Evolutionary conservation across 2,329 filamentous ascomycete genomes (phyloP).

Genomic region (Aciculosporium take): DNA sequence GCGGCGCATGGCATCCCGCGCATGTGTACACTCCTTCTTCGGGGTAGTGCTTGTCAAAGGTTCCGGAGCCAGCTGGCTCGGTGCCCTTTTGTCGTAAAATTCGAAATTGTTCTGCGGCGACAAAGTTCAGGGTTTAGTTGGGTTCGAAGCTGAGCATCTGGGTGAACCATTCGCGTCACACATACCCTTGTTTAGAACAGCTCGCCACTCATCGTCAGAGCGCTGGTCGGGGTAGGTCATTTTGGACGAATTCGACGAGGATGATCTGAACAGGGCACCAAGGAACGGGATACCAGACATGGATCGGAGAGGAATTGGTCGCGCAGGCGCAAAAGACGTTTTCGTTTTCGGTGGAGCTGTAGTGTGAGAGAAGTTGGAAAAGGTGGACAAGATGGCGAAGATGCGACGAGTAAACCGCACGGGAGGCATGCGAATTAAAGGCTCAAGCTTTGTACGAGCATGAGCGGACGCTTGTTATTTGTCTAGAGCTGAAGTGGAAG

Average conservation of each 20-base stretch:
- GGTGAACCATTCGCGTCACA: background rate
- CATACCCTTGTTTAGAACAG: conserved; percentile 52
- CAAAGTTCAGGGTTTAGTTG: conserved; percentile 5
- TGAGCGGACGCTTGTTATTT: background rate
- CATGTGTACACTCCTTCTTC: conserved; percentile 69
- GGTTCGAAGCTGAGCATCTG: background rate
- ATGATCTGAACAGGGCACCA: conserved; percentile 53
- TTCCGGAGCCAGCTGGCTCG: conserved; percentile 63
- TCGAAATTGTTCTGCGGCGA: conserved; percentile 71
- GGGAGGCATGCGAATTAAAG: conserved; percentile 9
- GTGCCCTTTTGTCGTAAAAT: conserved; percentile 87
- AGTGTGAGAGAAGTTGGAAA: conserved; percentile 29
- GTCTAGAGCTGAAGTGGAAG: background rate
- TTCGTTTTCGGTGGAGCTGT: conserved; percentile 10
- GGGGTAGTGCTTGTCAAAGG: conserved; percentile 78
- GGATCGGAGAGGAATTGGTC: conserved; percentile 27
- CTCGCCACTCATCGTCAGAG: conserved; percentile 73
- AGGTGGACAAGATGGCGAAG: conserved; percentile 31
- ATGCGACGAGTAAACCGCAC: conserved; percentile 39
- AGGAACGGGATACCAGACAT: conserved; percentile 73
- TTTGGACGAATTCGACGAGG: conserved; percentile 36
- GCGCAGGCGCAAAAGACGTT: conserved; percentile 12
- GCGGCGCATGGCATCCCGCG: conserved; percentile 69
- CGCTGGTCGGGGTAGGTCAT: conserved; percentile 74
- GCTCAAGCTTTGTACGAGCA: background rate